Percentiles rank a stretch among this genome's conserved stretches.
Conservation (phyloP, 2,329 filamentous ascomycete genomes). For the Metarhizium sp. region DNA sequence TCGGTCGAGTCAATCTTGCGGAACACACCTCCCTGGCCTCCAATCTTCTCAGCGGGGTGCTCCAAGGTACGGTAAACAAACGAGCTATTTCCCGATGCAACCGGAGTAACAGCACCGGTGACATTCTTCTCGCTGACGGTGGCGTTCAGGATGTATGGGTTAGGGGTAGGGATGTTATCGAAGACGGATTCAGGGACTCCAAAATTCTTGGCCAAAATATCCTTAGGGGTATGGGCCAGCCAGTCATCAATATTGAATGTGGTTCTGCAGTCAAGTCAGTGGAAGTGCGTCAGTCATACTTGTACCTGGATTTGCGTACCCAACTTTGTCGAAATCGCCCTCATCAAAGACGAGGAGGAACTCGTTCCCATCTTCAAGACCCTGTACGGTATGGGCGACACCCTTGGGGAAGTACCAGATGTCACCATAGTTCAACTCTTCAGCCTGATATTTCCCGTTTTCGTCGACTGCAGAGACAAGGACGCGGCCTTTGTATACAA, state of each 20-base stretch:
- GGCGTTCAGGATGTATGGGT: constrained; percentile 54
- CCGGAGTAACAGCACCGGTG: constrained; percentile 28
- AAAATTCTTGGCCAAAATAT: constrained; percentile 60
- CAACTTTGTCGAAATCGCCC: constrained; percentile 53
- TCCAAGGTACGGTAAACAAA: constrained; percentile 53
- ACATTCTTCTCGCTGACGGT: constrained; percentile 37
- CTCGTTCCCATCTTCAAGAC: constrained; percentile 57
- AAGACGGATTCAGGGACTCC: constrained; percentile 52
- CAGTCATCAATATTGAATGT: constrained; percentile 66
- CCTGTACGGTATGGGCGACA: constrained; percentile 53
- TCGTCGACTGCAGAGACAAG: constrained; percentile 54
- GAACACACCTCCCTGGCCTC: constrained; percentile 52
- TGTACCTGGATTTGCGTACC: constrained; percentile 27
- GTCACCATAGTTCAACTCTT: constrained; percentile 50
- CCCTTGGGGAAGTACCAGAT: constrained; percentile 64
- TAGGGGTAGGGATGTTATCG: constrained; percentile 42
- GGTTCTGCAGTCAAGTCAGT: constrained; percentile 32
- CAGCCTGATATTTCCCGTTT: constrained; percentile 44
- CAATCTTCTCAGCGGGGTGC: constrained; percentile 45
- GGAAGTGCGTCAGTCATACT: neutral
- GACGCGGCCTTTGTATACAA: constrained; percentile 49
- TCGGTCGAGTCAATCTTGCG: constrained; percentile 58
- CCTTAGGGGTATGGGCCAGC: constrained; percentile 55
- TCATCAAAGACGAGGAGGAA: constrained; percentile 59
- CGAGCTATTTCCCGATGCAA: constrained; percentile 46